A percentile compares a stretch with the other conserved stretches of the same genome.
phyloP scores from a whole-genome alignment of 345 rosid species.

The Carallia pectinifolia region DNA sequence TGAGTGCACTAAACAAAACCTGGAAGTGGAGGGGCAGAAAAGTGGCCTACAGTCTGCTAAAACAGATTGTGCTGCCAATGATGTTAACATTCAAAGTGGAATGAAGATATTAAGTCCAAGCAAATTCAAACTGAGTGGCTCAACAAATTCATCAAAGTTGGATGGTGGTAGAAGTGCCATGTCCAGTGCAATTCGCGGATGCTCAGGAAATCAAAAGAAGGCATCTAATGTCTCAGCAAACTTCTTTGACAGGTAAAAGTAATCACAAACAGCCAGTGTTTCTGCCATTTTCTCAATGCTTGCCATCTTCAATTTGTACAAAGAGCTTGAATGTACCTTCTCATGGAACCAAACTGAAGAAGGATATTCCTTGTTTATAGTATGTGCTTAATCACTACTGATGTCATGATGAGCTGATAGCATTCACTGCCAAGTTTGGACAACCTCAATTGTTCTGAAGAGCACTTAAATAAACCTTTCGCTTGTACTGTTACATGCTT shows the following conservation, averaged over 20 bases:
- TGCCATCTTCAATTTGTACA: neutral
- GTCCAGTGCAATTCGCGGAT: slow-evolving; percentile 27
- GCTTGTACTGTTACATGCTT: neutral
- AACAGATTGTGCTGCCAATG: slow-evolving; percentile 8
- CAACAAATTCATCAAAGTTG: slow-evolving; percentile 29
- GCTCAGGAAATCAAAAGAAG: slow-evolving; percentile 45
- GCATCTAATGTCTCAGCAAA: slow-evolving; percentile 34
- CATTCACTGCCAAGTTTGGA: neutral
- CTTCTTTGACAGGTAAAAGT: slow-evolving; percentile 79
- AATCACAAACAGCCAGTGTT: neutral
- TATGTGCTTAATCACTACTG: neutral
- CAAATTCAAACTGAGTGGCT: slow-evolving; percentile 28
- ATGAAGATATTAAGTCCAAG: slow-evolving; percentile 27
- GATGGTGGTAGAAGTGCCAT: slow-evolving; percentile 30
- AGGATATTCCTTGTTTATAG: too few species aligned
- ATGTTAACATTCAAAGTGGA: slow-evolving; percentile 18
- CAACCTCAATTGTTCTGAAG: neutral
- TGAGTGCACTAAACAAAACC: slow-evolving; percentile 35
- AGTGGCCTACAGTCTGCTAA: slow-evolving; percentile 16
- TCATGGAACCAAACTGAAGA: neutral
- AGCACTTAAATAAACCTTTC: neutral
- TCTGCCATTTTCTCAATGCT: slow-evolving; percentile 2
- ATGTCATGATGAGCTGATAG: neutral
- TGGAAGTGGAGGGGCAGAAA: slow-evolving; percentile 19
- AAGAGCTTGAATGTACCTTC: neutral